Base-by-base conservation (phyloP, 768 basidiomycete species). In the Leccinellum albellum region DNA sequence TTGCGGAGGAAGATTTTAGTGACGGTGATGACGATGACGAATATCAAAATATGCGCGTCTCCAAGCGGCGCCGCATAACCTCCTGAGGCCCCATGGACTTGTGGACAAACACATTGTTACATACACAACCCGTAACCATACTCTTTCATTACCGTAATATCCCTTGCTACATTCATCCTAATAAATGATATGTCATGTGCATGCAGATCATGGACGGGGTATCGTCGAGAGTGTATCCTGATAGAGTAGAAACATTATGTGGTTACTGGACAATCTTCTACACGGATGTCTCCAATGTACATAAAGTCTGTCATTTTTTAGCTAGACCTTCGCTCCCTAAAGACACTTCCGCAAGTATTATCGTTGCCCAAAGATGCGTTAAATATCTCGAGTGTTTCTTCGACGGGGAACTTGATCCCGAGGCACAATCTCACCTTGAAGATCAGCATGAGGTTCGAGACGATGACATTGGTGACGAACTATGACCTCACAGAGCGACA, bases 11-110 rank as follows among this genome's bases (percentile, higher is more conserved):
- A 33, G 68, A 74, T 29, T 71, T 68, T 54, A 74, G 63, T n/a
- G 69, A 74, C 37, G 72, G 74, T 26, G 71, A 73, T 20, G 70
- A 70, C 26, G 70, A 71, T 37, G 73, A 73, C 1, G 72, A 71
- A 48, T 72, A 66, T 55, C 70, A 73, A 60, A 71, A 68, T 35
- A 54, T 62, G 42, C 70, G 72, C 31, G 51, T 35, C 37, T 50
- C 60, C 33, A 72, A 72, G 59, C 73, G 70, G 32, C 72, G 68
- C 49, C 68, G 70, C 50, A 72, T 65, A 52, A 54, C 50, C 46
- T 42, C 53, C 33, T 72, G 59, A 70, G 46, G 23, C 37, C 28
- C 15, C 24, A 67, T 9, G 59, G 65, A 68, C 67, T 59, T 47
- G 51, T 50, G 51, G 29, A 45, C 61, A 61, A 51, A 58, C 53